Conservation (phyloP, 176 grass and related monocot species). For the Oryza nivara region DNA sequence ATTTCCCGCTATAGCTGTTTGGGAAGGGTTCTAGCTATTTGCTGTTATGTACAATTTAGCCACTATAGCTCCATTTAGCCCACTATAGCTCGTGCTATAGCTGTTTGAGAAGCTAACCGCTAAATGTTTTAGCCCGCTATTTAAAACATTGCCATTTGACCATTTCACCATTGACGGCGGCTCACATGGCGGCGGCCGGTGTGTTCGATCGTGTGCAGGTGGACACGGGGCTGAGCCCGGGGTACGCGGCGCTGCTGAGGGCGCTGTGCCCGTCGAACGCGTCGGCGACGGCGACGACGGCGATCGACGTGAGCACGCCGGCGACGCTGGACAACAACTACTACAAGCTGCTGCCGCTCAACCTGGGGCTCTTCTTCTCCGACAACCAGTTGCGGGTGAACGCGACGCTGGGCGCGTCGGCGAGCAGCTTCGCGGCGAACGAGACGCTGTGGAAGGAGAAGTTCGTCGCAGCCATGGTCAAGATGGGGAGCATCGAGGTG, state of each 20-base stretch:
- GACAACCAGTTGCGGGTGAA: conserved; percentile 48
- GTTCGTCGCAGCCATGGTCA: conserved; percentile 56
- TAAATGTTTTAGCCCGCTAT: no score
- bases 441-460: conserved; percentile 45
- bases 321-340: conserved; percentile 58
- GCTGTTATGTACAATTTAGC: no score
- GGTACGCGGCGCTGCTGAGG: conserved; percentile 49
- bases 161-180: no score
- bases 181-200: no score
- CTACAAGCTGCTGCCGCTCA: conserved; percentile 50
- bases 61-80: no score
- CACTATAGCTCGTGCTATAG: no score
- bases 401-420: conserved; percentile 39
- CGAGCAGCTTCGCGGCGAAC: conserved; percentile 38
- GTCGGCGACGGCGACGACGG: conserved; percentile 38
- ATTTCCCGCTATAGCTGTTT: no score
- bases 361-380: conserved; percentile 52
- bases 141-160: no score
- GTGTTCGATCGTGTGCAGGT: not conserved
- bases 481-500: conserved; percentile 56
- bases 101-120: no score
- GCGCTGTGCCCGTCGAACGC: conserved; percentile 50
- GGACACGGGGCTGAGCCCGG: conserved; percentile 46
- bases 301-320: conserved; percentile 42
- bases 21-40: no score